A percentile compares a stretch with the other conserved stretches of the same genome.
Conservation (phyloP, 1,139 yeast species). For the Geotrichum carabidarum region DNA sequence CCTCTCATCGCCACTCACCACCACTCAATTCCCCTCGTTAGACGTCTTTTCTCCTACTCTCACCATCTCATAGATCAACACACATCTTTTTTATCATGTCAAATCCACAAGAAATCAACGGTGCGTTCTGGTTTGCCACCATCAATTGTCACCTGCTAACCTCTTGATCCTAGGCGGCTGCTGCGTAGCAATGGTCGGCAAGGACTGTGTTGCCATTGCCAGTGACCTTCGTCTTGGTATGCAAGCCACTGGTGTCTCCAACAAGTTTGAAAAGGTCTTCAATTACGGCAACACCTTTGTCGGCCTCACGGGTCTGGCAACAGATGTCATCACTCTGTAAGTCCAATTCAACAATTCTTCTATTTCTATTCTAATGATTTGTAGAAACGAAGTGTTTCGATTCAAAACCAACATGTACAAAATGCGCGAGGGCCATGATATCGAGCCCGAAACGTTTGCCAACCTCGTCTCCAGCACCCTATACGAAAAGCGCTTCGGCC, state of each 20-base stretch:
- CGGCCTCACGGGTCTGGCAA: conserved; percentile 91
- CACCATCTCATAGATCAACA: neutral
- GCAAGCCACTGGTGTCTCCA: conserved; percentile 88
- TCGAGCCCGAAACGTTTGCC: conserved; percentile 92
- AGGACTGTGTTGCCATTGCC: conserved; percentile 97
- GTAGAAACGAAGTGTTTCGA: conserved; percentile 61
- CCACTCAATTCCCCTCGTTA: neutral
- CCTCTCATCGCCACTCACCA: neutral
- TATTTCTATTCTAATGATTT: neutral
- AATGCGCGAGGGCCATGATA: conserved; percentile 82
- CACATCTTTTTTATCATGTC: conserved; percentile 26
- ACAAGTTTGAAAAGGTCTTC: conserved; percentile 88
- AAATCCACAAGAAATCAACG: conserved; percentile 36
- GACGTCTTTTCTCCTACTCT: neutral
- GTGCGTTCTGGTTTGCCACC: conserved; percentile 24
- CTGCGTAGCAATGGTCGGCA: conserved; percentile 97
- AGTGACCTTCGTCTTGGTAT: conserved; percentile 90
- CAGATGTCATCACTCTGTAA: conserved; percentile 78
- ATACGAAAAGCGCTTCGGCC: conserved; percentile 87
- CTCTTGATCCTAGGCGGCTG: conserved; percentile 59
- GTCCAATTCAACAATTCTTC: neutral
- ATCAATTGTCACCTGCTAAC: neutral
- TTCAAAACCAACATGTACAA: conserved; percentile 83
- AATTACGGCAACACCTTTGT: conserved; percentile 70
- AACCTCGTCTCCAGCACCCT: conserved; percentile 85